Base-by-base conservation (phyloP, 2,329 filamentous ascomycete genomes). In the Thermochaetoides dissita region DNA sequence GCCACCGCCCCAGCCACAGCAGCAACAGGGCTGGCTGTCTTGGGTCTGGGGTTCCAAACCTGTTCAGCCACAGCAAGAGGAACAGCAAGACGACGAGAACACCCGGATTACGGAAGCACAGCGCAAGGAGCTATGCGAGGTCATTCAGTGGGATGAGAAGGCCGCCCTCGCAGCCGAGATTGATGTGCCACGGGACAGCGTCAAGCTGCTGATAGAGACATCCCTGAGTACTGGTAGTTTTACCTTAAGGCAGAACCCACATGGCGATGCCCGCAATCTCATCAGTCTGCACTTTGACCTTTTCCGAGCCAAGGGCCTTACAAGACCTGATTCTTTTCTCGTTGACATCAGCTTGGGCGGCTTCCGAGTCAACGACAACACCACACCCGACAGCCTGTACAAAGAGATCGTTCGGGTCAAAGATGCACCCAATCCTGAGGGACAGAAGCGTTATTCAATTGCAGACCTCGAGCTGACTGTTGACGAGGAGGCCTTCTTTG, bases 111-210 rank as follows among this genome's bases (percentile, higher is more conserved):
- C 85, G 0, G 91, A 98, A 47, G 81, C 96, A 60, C 88, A 99
- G 59, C 81, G 89, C 35, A 87, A 96, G 59, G 89, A 98, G 62
- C 73, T 99, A 8, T 98, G 96, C 60, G 82, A 93, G 52, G 93
- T 86, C 39, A 99, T 99, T 54, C 91, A 96, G 55, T 99, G 89
- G 80, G 85, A 98, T 48, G 91, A 99, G 62, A 96, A 95, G 67
- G 80, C 88, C 46, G 84, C 83, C 2, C 72, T 98, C 34, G 72
- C 86, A 0, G 87, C 94, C 51, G 81, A 83, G 35, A 80, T 99
- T 3, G 91, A 98, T 52, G 70, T 87, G 30, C 93, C 93, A 0
- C 77, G 84, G 41, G 91, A 99, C 53, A 86, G 86, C 8, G 72
- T 98, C 55, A 95, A 96, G 62, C 71, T 96, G 59, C 85, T 95